Evolutionary conservation across 1,284 basidiomycete genomes (phyloP).

Genomic region (Ceratobasidium theobromae): DNA sequence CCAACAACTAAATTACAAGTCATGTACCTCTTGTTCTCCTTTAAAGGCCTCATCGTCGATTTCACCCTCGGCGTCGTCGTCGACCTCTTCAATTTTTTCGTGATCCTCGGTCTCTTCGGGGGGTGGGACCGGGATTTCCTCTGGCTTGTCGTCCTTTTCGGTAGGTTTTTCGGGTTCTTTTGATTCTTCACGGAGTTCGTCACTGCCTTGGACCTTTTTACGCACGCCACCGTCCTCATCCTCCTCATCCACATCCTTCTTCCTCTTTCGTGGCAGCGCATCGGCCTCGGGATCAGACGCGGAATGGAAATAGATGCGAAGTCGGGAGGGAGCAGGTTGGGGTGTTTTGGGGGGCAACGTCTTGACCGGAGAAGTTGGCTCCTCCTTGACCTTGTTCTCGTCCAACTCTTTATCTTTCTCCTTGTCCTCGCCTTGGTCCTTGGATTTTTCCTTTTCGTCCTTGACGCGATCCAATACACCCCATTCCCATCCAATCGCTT

Average conservation of each 20-base stretch:
- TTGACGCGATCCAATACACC: slow-evolving; percentile 45
- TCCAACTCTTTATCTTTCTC: slow-evolving; percentile 33
- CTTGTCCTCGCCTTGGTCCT: slow-evolving; percentile 30
- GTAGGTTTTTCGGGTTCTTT: neutral
- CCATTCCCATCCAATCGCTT: slow-evolving; percentile 62
- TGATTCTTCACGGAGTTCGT: neutral
- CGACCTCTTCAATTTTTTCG: neutral
- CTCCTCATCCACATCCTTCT: slow-evolving; percentile 29
- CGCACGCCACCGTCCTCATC: slow-evolving; percentile 32
- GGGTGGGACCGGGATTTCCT: neutral
- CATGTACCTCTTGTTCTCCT: neutral
- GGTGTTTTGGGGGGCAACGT: neutral
- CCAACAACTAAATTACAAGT: neutral
- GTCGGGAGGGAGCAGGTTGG: slow-evolving; percentile 41
- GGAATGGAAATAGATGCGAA: slow-evolving; percentile 38
- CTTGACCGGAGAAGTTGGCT: neutral
- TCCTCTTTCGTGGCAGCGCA: slow-evolving; percentile 36
- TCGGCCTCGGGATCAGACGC: slow-evolving; percentile 43
- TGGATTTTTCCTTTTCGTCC: slow-evolving; percentile 38
- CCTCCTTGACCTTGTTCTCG: slow-evolving; percentile 35
- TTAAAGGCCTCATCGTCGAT: slow-evolving; percentile 5
- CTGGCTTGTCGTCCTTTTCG: slow-evolving; percentile 32
- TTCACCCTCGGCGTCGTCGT: neutral
- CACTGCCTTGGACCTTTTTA: slow-evolving; percentile 19
- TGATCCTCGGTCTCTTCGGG: neutral